Base-by-base conservation (phyloP, 2,329 filamentous ascomycete species). In the Neurospora sp. region DNA sequence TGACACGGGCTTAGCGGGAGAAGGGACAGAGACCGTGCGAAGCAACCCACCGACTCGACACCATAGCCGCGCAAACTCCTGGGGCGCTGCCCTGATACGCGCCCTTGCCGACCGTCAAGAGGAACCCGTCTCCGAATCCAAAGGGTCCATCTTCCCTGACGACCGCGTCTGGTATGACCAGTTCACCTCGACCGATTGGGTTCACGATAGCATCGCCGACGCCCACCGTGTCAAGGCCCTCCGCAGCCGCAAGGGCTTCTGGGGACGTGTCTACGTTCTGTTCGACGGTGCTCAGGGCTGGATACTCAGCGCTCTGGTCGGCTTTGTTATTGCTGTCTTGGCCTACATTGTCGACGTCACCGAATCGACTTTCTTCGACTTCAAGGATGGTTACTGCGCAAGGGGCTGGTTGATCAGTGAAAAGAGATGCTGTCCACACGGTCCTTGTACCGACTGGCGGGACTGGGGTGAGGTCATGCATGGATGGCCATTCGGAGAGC, bases 81-180 rank as follows among this genome's bases (percentile, higher is more conserved):
- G 84, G 83, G 82, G 87, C 19, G 33, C 82, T 85, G 52, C 86
- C 19, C 82, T 92, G 33, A 86, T 87, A 71, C 86, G 85, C 71
- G 90, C 87, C 68, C 82, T 92, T 70, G 83, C 81, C 70, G 89
- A 86, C 75, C 82, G 84, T 72, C 86, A 84, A 75, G 84, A 86
- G 38, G 85, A 74, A 10, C 73, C 85, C 71, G 82, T 90, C 80
- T 80, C 84, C 72, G 88, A 91, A 72, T 89, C 89, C 67, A 91
- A 89, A 76, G 82, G 84, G 40, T 89, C 88, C 4, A 81, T 91
- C 10, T 90, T 88, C 75, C 83, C 90, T 67, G 92, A 97, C 77
- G 93, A 98, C 74, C 89, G 96, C 71, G 91, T 96, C 10, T 98
- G 96, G 96, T 98, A 98, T 81, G 96, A 99, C 82, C 96, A 99